phyloP scores from a whole-genome alignment of 306 rosid genomes.

The Fragaria vesca region DNA sequence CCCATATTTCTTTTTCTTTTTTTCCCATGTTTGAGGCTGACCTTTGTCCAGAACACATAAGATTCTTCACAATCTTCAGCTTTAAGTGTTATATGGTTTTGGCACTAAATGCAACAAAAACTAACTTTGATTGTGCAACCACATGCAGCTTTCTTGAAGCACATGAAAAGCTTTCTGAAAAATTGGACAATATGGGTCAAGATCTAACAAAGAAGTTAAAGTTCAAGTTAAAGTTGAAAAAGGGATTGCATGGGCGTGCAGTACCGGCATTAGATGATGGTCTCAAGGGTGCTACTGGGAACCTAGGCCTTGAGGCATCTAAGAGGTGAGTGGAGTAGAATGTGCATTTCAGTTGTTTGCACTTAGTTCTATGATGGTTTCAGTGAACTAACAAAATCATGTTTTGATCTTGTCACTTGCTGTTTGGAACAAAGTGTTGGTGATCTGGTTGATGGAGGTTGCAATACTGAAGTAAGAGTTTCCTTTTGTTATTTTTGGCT shows the following conservation, averaged over 20 bases:
- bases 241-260: conserved; percentile 11
- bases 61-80: not conserved
- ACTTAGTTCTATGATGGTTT: not conserved
- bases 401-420: not conserved
- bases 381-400: not conserved
- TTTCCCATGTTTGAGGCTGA: not conserved
- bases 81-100: not conserved
- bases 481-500: not conserved
- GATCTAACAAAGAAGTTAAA: conserved; percentile 22
- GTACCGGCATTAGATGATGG: conserved; percentile 10
- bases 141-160: conserved; percentile 10
- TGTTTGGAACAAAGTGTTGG: conserved; percentile 1
- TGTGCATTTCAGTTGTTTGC: not conserved
- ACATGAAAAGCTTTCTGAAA: not conserved
- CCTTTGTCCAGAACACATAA: not conserved
- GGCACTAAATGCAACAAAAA: not conserved
- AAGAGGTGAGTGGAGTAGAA: conserved; percentile 9
- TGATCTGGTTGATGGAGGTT: not conserved
- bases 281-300: conserved; percentile 10
- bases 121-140: not conserved
- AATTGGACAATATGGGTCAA: conserved; percentile 18
- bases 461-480: not conserved
- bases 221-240: conserved; percentile 18
- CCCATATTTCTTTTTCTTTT: not conserved
- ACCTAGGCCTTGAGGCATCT: not conserved